Evolutionary conservation across 2,329 filamentous ascomycete species (phyloP), one percentile per base, ranked within the genome.

Genomic region (Penicillium sp.): DNA sequence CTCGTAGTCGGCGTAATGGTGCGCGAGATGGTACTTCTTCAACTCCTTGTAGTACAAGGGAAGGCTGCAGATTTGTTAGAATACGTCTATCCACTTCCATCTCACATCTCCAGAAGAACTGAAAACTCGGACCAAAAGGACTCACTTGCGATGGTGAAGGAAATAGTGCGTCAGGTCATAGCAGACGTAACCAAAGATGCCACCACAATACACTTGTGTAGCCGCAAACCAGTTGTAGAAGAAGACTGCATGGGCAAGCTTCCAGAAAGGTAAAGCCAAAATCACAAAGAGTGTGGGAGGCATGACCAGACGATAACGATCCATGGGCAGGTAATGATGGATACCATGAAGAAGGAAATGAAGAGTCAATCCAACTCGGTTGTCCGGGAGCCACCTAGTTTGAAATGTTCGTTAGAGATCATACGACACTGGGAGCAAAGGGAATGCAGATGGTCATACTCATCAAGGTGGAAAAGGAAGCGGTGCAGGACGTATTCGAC

Each of bases 121-220:
- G n/a, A 32, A 34, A 18, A 4, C 13, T 13, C 4, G 8, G 36
- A 11, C 24, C 3, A 18, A n/a, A 26, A 47, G 35, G 35, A 76
- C 79, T 68, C 67, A 83, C 79, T 89, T 94, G 73, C 86, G 82
- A 74, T 98, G 93, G 70, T 98, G 93, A 35, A 98, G 80, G 79
- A 98, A 98, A 77, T 97, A 98, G 70, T 98, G 93, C 1, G 93
- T 98, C 75, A 96, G 65, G 68, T 98, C 93, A 73, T 98, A 98
- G 76, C 86, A 90, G 53, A 96, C 80, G 68, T 98, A 98, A 48
- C 93, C 93, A 61, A 95, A 95, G 54, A 98, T 84, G 52, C 90
- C 93, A 43, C 93, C 93, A 62, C 84, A 91, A 75, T 80, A 98
- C 4, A 89, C 85, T 24, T 84, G 81, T 0, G 84, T 81, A 4